Percentiles rank a stretch among this genome's conserved stretches.
These are phyloP conservation scores for Ensete ventricosum DNA, from an alignment of 176 grass and related monocot species.

Conservation along the genomic window DNA sequence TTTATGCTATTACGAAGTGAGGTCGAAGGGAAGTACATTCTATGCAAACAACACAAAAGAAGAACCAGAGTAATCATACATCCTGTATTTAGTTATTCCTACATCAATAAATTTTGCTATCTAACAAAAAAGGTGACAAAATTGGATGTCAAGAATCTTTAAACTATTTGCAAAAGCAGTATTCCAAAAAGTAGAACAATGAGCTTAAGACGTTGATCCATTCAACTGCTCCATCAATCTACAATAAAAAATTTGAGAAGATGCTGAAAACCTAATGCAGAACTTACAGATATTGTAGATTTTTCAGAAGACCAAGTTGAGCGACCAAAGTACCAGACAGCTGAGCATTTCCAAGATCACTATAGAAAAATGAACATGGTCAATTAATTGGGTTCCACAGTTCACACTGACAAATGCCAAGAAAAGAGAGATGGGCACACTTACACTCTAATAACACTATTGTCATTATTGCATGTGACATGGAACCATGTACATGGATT, in stretches of 20 bases:
- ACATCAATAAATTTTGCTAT: no score
- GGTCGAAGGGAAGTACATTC: no score
- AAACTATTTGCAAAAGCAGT: no score
- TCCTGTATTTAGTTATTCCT: no score
- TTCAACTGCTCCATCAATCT: not conserved
- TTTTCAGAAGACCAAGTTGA: conserved; percentile 2
- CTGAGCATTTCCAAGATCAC: conserved; percentile 14
- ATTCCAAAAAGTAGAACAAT: no score
- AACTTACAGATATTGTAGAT: conserved; percentile 16
- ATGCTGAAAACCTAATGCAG: not conserved
- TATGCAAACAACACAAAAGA: no score
- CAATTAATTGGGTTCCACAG: not conserved
- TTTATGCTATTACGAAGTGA: no score
- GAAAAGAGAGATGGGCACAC: not conserved
- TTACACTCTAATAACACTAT: conserved; percentile 12
- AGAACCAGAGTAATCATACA: no score
- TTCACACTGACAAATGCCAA: not conserved
- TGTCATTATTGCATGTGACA: conserved; percentile 9
- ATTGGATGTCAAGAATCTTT: no score
- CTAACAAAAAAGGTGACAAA: no score
- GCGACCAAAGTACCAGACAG: conserved; percentile 8
- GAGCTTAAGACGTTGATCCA: not conserved
- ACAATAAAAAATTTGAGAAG: no score
- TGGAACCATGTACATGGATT: conserved; percentile 9
- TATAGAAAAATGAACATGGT: not conserved